These are phyloP conservation scores for Volvariella surrecta DNA, from an alignment of 1,284 basidiomycete species.

Conservation along the genomic window DNA sequence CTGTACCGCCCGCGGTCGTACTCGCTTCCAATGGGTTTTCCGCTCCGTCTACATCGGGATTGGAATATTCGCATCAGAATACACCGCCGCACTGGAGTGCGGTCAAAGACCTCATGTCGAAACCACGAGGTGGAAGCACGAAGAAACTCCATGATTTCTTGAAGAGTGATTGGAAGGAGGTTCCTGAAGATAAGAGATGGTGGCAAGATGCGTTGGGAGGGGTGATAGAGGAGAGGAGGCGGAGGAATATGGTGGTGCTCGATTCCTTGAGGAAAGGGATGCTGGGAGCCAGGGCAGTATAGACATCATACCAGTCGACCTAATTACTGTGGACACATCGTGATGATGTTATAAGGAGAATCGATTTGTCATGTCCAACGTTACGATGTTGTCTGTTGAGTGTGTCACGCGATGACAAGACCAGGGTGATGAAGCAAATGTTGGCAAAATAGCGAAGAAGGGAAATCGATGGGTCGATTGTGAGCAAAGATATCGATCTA, in stretches of 20 bases:
- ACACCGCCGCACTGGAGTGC: conserved; percentile 47
- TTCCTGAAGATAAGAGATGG: conserved; percentile 47
- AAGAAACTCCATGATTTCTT: conserved; percentile 35
- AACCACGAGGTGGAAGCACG: conserved; percentile 27
- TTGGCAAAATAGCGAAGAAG: too few species aligned
- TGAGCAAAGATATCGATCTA: too few species aligned
- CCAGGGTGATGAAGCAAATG: too few species aligned
- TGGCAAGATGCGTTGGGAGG: conserved; percentile 53
- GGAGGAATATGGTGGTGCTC: conserved; percentile 27
- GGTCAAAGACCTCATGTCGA: conserved; percentile 30
- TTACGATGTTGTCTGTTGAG: too few species aligned
- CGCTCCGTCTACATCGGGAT: conserved; percentile 18
- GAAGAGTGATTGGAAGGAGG: conserved; percentile 46
- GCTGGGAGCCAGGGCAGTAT: not conserved
- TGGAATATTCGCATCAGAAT: conserved; percentile 30
- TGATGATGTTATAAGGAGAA: too few species aligned
- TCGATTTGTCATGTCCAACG: too few species aligned
- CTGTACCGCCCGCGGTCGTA: conserved; percentile 60
- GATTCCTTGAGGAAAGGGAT: conserved; percentile 2
- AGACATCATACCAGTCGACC: too few species aligned
- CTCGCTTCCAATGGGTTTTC: conserved; percentile 49
- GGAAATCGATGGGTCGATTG: too few species aligned
- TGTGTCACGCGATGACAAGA: too few species aligned
- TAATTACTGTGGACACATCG: too few species aligned
- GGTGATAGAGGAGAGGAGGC: conserved; percentile 36